A percentile compares a stretch with the other conserved stretches of the same genome.
These are phyloP conservation scores for Talaromyces sp. DNA, from an alignment of 2,329 filamentous ascomycete genomes.

Conservation along the genomic window DNA sequence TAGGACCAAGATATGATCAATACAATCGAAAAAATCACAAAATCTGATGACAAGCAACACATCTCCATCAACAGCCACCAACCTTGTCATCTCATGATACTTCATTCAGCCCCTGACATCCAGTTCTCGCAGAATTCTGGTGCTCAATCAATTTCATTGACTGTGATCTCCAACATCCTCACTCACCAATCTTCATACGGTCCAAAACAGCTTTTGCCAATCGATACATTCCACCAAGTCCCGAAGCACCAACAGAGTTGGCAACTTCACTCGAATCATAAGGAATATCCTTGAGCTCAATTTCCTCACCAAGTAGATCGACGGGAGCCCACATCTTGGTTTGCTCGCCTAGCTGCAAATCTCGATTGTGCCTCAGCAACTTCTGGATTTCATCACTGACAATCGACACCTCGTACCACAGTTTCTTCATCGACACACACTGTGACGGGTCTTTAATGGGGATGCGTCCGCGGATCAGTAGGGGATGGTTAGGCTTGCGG, in stretches of 20 bases:
- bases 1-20: background rate
- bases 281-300: constrained; percentile 10
- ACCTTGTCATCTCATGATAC: background rate
- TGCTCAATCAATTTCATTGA: too few relatives aligned
- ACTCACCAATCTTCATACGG: constrained; percentile 5
- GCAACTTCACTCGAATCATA: constrained; percentile 19
- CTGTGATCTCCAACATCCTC: too few relatives aligned
- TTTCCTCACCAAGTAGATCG: constrained; percentile 28
- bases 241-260: constrained; percentile 23
- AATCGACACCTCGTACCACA: constrained; percentile 38
- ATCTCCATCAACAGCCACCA: too few relatives aligned
- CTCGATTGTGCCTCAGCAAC: constrained; percentile 28
- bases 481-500: constrained; percentile 19
- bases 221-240: constrained; percentile 26
- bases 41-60: background rate
- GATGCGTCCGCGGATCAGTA: constrained; percentile 27
- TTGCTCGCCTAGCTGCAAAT: constrained; percentile 31
- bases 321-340: constrained; percentile 27
- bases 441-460: background rate
- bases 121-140: too few relatives aligned
- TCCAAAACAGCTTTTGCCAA: constrained; percentile 25
- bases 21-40: background rate
- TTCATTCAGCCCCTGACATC: too few relatives aligned
- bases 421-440: background rate
- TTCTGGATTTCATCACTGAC: constrained; percentile 32